A percentile compares a stretch with the other conserved stretches of the same genome.
Conservation (phyloP, 768 basidiomycete genomes). For the Rubroboletus satanas region DNA sequence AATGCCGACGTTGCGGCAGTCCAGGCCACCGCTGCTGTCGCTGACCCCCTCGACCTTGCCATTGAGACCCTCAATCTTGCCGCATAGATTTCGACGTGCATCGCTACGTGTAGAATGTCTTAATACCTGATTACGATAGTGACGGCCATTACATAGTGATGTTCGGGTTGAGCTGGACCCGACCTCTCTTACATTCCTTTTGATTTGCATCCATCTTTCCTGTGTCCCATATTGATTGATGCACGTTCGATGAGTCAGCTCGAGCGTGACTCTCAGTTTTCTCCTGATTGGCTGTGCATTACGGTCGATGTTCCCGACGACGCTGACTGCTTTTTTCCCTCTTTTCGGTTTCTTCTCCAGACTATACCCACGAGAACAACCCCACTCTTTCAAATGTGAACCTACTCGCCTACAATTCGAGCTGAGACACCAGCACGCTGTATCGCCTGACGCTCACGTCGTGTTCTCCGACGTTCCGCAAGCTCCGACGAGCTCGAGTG, state of each 20-base stretch:
- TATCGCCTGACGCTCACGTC: slow-evolving; percentile 45
- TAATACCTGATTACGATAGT: slow-evolving; percentile 13
- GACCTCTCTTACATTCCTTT: background rate
- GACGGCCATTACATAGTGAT: background rate
- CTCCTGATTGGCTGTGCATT: background rate
- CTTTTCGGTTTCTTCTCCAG: slow-evolving; percentile 30
- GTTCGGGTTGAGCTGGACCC: background rate
- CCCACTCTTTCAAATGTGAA: background rate
- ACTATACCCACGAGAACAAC: slow-evolving; percentile 6
- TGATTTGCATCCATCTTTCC: background rate
- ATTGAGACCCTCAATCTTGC: slow-evolving; percentile 49
- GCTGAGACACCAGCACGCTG: slow-evolving; percentile 60
- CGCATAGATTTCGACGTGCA: slow-evolving; percentile 11
- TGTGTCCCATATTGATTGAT: slow-evolving; percentile 1
- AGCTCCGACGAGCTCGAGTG: slow-evolving; percentile 7
- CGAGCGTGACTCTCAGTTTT: too few relatives aligned
- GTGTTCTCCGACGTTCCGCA: slow-evolving; percentile 49
- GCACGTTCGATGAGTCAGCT: slow-evolving; percentile 22
- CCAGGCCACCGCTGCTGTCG: slow-evolving; percentile 35
- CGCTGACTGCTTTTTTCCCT: slow-evolving; percentile 45
- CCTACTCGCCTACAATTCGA: slow-evolving; percentile 42
- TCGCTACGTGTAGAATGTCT: slow-evolving; percentile 6
- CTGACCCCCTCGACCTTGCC: slow-evolving; percentile 59
- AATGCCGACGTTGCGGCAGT: slow-evolving; percentile 33
- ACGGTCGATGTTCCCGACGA: slow-evolving; percentile 39